phyloP scores from a whole-genome alignment of 805 yeast species.

The Jamesozyma rosinii region DNA sequence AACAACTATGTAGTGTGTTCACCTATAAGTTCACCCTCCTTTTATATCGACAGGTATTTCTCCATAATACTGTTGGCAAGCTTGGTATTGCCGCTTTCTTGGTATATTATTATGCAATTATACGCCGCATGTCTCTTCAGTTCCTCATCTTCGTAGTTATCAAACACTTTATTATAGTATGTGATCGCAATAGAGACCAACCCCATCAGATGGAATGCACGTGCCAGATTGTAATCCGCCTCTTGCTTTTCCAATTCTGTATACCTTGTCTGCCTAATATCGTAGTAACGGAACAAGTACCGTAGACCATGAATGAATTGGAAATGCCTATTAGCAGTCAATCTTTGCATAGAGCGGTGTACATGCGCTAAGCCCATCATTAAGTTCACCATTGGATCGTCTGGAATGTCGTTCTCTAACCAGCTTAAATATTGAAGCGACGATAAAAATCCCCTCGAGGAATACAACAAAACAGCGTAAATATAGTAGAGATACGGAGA shows the following conservation, averaged over 20 bases:
- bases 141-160: slow-evolving; percentile 46
- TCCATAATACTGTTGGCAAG: slow-evolving; percentile 60
- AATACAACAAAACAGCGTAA: slow-evolving; percentile 71
- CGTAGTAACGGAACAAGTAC: slow-evolving; percentile 62
- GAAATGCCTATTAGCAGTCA: slow-evolving; percentile 74
- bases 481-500: slow-evolving; percentile 65
- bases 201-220: slow-evolving; percentile 78
- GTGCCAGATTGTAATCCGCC: slow-evolving; percentile 70
- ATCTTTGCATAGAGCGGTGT: slow-evolving; percentile 86
- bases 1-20: no score
- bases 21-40: slow-evolving; percentile 8
- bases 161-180: slow-evolving; percentile 64
- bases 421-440: slow-evolving; percentile 69
- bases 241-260: slow-evolving; percentile 53
- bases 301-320: slow-evolving; percentile 84
- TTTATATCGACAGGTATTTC: slow-evolving; percentile 72
- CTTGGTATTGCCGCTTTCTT: slow-evolving; percentile 59
- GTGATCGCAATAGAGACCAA: slow-evolving; percentile 61
- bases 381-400: slow-evolving; percentile 73
- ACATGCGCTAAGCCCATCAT: slow-evolving; percentile 71
- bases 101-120: slow-evolving; percentile 68
- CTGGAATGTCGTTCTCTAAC: slow-evolving; percentile 54
- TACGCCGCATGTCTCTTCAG: slow-evolving; percentile 76
- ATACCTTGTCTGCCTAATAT: slow-evolving; percentile 35
- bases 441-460: slow-evolving; percentile 75